Base-by-base conservation (phyloP, 257 asterid species). In the Knoxia roxburghii region DNA sequence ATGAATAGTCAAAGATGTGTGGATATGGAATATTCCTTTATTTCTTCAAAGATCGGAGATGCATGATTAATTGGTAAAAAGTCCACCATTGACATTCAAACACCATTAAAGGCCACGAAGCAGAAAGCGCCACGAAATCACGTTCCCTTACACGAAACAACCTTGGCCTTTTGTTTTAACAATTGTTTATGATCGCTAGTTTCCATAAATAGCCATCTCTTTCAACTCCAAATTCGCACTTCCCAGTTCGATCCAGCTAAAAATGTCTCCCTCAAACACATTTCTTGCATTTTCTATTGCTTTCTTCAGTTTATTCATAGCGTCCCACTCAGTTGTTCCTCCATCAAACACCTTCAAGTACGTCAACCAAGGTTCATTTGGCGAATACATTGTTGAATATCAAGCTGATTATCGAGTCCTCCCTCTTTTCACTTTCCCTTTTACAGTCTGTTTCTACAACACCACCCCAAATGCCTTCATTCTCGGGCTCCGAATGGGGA, bases 401-500 rank as follows among this genome's bases (percentile, higher is more conserved):
- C 14, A 8, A 0, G 81, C 73, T 6, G 11, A 76, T 52, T 73
- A 76, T 12, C 52, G 79, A 6, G 32, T n/a, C 0, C 32, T 69
- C 7, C 51, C 64, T 11, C 61, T 67, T 33, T 67, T 7, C 9
- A 67, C 52, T 13, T 73, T 68, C 35, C 75, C 84, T 10, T 76
- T 76, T 33, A 17, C 41, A 0, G 69, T 79, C 52, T 65, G 76
- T 51, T 76, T 72, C 72, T 79, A 76, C 4, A 76, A 72, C 68
- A 12, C 77, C 20, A 79, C 77, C 37, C 81, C 81, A 21, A 76
- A 73, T 57, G 67, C 70, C 32, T 67, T 72, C 50, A 76, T 72
- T 11, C 75, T 79, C 1, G 79, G 84, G 5, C 61, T 76, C 27
- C 77, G 75, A 0, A 76, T 76, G 81, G 84, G 81, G 9, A 39